Evolutionary conservation across 805 yeast species (phyloP).

Genomic region (Wickerhamomyces alni): DNA sequence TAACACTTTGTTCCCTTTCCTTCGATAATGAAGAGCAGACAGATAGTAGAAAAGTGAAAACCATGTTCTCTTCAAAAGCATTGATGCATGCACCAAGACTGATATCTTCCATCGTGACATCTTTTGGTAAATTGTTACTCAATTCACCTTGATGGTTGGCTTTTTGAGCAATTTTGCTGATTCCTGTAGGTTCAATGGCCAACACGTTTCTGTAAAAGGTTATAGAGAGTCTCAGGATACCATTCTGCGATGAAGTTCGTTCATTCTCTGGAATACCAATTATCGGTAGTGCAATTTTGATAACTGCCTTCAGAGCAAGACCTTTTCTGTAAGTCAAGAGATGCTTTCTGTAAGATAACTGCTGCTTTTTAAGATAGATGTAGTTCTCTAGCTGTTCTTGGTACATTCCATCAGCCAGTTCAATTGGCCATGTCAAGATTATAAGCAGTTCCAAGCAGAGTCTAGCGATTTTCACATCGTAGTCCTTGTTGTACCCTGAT

Average conservation of each 20-base stretch:
- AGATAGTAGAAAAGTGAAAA: slow-evolving; percentile 66
- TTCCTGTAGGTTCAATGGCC: slow-evolving; percentile 65
- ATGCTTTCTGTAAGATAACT: slow-evolving; percentile 63
- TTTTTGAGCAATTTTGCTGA: slow-evolving; percentile 40
- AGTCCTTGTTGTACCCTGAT: slow-evolving; percentile 27
- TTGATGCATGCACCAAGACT: slow-evolving; percentile 50
- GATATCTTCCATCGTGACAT: slow-evolving; percentile 60
- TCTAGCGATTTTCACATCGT: slow-evolving; percentile 56
- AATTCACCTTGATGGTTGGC: slow-evolving; percentile 25
- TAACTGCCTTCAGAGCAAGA: slow-evolving; percentile 57
- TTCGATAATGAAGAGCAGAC: slow-evolving; percentile 57
- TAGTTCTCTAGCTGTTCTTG: slow-evolving; percentile 51
- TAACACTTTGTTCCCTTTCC: slow-evolving; percentile 55
- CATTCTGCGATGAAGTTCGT: slow-evolving; percentile 66
- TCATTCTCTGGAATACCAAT: slow-evolving; percentile 44
- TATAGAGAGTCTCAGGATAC: slow-evolving; percentile 64
- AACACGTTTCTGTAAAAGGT: slow-evolving; percentile 74
- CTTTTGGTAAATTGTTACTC: slow-evolving; percentile 43
- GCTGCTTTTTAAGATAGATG: slow-evolving; percentile 59
- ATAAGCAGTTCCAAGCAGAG: slow-evolving; percentile 77
- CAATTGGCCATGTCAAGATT: slow-evolving; percentile 80
- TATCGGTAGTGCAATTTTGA: slow-evolving; percentile 62
- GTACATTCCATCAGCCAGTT: slow-evolving; percentile 43
- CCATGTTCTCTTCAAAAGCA: slow-evolving; percentile 64
- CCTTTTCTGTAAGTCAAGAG: slow-evolving; percentile 56